These are phyloP conservation scores for Xylaria sp. DNA, from an alignment of 2,329 filamentous ascomycete genomes.

Conservation along the genomic window DNA sequence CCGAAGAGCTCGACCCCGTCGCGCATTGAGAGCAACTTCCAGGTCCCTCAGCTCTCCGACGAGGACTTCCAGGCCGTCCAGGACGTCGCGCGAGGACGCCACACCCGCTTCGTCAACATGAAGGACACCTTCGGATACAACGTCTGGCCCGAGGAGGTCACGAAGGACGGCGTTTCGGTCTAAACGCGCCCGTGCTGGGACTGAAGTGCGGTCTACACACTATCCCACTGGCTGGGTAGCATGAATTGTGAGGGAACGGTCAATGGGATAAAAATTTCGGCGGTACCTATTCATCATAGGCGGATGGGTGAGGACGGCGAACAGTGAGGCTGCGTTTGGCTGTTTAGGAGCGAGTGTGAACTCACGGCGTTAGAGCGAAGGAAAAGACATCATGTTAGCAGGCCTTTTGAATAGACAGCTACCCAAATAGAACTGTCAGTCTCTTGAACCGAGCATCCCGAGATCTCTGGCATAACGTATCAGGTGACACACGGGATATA, in stretches of 20 bases:
- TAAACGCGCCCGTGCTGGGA: constrained; percentile 3
- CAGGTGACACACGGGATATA: background rate
- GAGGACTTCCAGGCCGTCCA: constrained; percentile 65
- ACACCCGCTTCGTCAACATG: constrained; percentile 78
- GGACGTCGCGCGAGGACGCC: constrained; percentile 65
- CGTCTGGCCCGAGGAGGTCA: constrained; percentile 64
- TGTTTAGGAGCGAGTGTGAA: background rate
- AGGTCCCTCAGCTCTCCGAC: constrained; percentile 57
- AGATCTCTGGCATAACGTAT: too few relatives aligned
- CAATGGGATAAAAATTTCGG: background rate
- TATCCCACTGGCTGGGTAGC: background rate
- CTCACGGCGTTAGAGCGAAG: background rate
- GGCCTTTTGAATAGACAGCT: background rate
- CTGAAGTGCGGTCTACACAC: too few relatives aligned
- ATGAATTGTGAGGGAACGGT: background rate
- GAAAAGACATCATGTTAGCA: background rate
- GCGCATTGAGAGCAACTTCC: constrained; percentile 67
- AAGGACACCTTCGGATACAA: constrained; percentile 79
- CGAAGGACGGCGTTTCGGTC: constrained; percentile 21
- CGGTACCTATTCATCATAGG: background rate
- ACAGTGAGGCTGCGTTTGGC: background rate
- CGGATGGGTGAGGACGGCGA: background rate
- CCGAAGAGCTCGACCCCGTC: constrained; percentile 70
- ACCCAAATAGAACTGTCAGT: background rate
- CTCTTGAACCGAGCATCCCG: too few relatives aligned